A percentile compares a stretch with the other conserved stretches of the same genome.
Conservation (phyloP, 352 stramenopile genomes). For the Phytopythium boreale region DNA sequence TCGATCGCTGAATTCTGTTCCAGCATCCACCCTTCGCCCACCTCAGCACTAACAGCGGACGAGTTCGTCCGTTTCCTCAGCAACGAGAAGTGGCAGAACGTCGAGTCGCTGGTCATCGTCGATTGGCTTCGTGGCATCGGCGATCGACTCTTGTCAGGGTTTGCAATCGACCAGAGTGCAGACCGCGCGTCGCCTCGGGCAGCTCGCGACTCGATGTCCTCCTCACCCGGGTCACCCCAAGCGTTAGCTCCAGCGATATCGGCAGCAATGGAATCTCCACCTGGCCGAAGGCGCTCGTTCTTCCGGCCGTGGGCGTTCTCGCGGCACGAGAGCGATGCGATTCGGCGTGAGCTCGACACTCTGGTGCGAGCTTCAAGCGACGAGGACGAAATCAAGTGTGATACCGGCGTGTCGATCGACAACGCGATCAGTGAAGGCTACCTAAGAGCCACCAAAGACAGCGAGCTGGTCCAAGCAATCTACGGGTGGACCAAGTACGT, state of each 20-base stretch:
- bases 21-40: neutral
- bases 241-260: neutral
- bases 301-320: constrained; percentile 5
- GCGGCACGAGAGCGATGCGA: neutral
- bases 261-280: neutral
- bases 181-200: neutral
- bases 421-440: constrained; percentile 2
- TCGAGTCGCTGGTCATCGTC: constrained; percentile 3
- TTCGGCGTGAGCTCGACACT: constrained; percentile 7
- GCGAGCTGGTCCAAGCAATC: constrained; percentile 1
- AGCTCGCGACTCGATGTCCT: neutral
- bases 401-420: neutral
- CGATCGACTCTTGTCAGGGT: neutral
- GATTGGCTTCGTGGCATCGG: constrained; percentile 4
- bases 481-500: neutral
- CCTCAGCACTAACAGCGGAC: neutral
- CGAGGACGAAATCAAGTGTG: neutral
- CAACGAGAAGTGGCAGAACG: neutral
- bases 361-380: constrained; percentile 8
- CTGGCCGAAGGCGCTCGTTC: neutral
- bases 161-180: neutral
- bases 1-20: constrained; percentile 1
- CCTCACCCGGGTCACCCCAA: neutral
- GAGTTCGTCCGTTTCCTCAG: constrained; percentile 7
- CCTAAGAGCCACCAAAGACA: neutral